A percentile compares a stretch with the other conserved stretches of the same genome.
phyloP scores from a whole-genome alignment of 139 green algal genomes.

The Chlamydomonas incerta region DNA sequence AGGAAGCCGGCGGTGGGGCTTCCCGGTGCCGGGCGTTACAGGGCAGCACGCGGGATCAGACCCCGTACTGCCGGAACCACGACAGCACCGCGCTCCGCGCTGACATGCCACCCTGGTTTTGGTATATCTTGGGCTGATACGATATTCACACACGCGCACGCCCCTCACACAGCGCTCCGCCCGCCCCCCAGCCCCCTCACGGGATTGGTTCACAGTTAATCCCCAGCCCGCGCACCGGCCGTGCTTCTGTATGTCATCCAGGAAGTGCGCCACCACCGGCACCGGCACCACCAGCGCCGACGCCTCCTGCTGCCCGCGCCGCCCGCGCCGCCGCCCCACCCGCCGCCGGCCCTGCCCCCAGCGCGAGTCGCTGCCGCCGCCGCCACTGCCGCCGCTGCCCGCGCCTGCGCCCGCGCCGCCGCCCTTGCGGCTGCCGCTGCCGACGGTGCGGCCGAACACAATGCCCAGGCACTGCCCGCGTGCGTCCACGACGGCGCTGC shows the following conservation, averaged over 20 bases:
- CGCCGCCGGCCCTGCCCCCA: conserved; percentile 25
- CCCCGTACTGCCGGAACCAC: no score
- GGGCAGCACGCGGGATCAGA: no score
- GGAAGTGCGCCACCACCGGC: conserved; percentile 15
- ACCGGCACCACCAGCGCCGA: conserved; percentile 15
- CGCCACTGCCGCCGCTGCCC: not conserved
- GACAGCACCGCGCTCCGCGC: no score
- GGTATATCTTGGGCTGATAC: no score
- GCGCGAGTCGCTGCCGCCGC: not conserved
- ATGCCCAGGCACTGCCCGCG: conserved; percentile 1
- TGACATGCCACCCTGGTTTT: no score
- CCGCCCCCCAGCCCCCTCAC: not conserved
- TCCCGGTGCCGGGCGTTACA: no score
- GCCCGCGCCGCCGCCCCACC: not conserved
- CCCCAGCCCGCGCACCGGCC: not conserved
- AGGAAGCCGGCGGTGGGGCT: no score
- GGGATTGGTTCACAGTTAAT: no score
- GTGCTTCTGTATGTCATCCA: conserved; percentile 22
- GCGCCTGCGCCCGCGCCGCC: not conserved
- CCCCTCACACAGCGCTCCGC: no score
- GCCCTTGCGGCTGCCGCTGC: not conserved
- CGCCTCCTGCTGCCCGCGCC: conserved; percentile 2
- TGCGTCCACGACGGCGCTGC: not conserved
- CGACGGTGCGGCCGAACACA: conserved; percentile 6
- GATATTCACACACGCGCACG: no score